Evolutionary conservation across 2,329 filamentous ascomycete genomes (phyloP), one percentile per base, ranked within the genome.

Genomic region (Alternaria novae-zelandiae): DNA sequence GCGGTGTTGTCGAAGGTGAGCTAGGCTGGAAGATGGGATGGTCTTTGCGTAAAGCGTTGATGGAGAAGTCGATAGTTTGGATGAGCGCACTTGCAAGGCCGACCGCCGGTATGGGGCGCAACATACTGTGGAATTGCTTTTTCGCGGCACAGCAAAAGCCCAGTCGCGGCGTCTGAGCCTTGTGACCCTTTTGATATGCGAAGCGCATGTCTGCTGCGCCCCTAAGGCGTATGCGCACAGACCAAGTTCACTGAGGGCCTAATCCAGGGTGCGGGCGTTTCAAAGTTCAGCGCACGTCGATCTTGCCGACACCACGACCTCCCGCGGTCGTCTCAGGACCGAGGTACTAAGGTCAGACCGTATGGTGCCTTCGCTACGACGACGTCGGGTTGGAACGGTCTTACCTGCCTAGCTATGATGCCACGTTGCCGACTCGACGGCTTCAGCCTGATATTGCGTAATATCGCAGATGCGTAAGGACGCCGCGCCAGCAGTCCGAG

Each of bases 31-130:
- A 71, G 51, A 77, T 67, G 10, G 59, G 21, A 45, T 74, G 69
- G 43, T 76, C 67, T 49, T 74, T 72, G 41, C 59, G 63, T 13
- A 75, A 55, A 7, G 70, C 62, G 32, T 71, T 71, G 59, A 72
- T 68, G 10, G 67, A 58, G 47, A 75, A 75, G 55, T 73, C 70
- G 47, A 75, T 54, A 6, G 70, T 57, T 26, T 74, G 73, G 20
- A 74, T 51, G 5, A 73, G 59, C 21, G 66, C 69, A 41, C 36
- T 44, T 32, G 53, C 53, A 43, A 54, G 53, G n/a, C 53, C 53
- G 32, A 54, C 53, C 30, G 49, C 49, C 28, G 49, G 49, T 36
- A 53, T 53, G 13, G 49, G 49, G 11, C 49, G 49, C 30, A 53
- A 25, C 49, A 53, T 53, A 36, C 30, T 21, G 49, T 17, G 32